These are phyloP conservation scores for Xylariales sp. DNA, from an alignment of 2,329 filamentous ascomycete genomes.

Conservation along the genomic window DNA sequence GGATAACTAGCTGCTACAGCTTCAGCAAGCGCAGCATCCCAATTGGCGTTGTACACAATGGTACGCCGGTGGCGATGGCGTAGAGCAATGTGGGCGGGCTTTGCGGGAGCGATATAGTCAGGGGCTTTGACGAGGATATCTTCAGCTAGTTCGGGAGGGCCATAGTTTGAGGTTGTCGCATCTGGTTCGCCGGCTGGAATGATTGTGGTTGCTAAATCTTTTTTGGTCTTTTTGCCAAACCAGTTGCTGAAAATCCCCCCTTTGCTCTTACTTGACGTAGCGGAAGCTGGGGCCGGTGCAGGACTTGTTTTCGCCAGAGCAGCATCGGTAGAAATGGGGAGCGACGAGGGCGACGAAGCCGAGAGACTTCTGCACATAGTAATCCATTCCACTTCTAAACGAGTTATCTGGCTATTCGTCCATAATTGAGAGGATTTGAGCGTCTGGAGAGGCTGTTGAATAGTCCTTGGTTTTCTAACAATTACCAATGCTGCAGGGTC, in stretches of 20 bases:
- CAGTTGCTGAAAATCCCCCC: constrained; percentile 42
- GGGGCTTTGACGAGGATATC: constrained; percentile 43
- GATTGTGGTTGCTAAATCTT: constrained; percentile 27
- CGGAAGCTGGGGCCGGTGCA: constrained; percentile 39
- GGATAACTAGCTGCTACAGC: constrained; percentile 50
- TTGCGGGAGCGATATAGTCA: constrained; percentile 36
- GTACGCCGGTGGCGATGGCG: no score
- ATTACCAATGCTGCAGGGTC: constrained; percentile 52
- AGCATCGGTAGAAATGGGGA: constrained; percentile 38
- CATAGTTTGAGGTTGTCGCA: constrained; percentile 19
- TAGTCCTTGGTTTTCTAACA: constrained; percentile 50
- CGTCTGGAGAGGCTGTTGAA: constrained; percentile 40
- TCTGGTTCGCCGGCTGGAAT: constrained; percentile 26
- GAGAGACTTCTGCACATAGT: constrained; percentile 41
- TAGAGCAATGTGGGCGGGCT: constrained; percentile 23
- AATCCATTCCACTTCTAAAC: constrained; percentile 47
- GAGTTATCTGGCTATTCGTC: constrained; percentile 32
- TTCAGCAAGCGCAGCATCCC: constrained; percentile 52
- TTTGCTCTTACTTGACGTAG: constrained; percentile 35
- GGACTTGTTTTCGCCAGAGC: constrained; percentile 40
- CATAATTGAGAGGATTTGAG: constrained; percentile 46
- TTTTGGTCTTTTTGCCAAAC: constrained; percentile 44
- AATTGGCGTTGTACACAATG: constrained; percentile 43
- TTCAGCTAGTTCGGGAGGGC: constrained; percentile 39
- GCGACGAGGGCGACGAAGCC: constrained; percentile 42